A percentile compares a stretch with the other conserved stretches of the same genome.
Conservation (phyloP, 2,329 filamentous ascomycete species). For the Cladosporium phlei region DNA sequence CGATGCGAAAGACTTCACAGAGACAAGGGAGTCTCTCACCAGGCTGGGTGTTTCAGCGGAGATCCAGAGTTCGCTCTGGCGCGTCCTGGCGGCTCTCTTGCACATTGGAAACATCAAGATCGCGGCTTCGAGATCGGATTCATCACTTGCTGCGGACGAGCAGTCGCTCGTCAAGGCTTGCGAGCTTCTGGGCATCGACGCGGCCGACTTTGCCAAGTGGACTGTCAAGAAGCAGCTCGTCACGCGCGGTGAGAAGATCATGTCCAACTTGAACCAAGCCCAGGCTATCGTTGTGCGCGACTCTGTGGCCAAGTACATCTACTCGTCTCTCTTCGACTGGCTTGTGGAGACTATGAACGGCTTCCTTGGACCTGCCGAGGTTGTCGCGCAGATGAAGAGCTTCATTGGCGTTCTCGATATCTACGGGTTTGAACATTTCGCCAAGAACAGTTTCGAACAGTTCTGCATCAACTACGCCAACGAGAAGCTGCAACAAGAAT, state of each 20-base stretch:
- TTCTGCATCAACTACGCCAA: slow-evolving; percentile 99
- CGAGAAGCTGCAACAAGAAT: slow-evolving; percentile 97
- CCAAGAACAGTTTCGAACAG: slow-evolving; percentile 99
- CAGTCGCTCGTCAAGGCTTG: slow-evolving; percentile 78
- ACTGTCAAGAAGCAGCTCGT: slow-evolving; percentile 98
- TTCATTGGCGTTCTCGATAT: slow-evolving; percentile 99
- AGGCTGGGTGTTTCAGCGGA: slow-evolving; percentile 76
- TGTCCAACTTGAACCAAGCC: slow-evolving; percentile 87
- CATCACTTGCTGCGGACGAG: slow-evolving; percentile 73
- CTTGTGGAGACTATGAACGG: slow-evolving; percentile 94
- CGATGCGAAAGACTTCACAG: slow-evolving; percentile 88
- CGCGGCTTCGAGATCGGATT: slow-evolving; percentile 81
- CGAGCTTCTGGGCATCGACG: slow-evolving; percentile 79
- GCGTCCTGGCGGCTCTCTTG: slow-evolving; percentile 79
- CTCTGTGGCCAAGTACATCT: slow-evolving; percentile 97
- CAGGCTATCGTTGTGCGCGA: slow-evolving; percentile 93
- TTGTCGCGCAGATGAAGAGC: slow-evolving; percentile 72
- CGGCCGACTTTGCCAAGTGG: slow-evolving; percentile 87
- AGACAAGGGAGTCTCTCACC: slow-evolving; percentile 76
- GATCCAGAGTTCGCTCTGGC: slow-evolving; percentile 82
- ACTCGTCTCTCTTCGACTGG: slow-evolving; percentile 98
- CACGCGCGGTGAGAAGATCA: slow-evolving; percentile 95
- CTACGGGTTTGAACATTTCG: slow-evolving; percentile 98
- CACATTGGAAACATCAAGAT: slow-evolving; percentile 98
- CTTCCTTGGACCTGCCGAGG: slow-evolving; percentile 82